phyloP scores from a whole-genome alignment of 768 basidiomycete genomes.

The Mycena pura region DNA sequence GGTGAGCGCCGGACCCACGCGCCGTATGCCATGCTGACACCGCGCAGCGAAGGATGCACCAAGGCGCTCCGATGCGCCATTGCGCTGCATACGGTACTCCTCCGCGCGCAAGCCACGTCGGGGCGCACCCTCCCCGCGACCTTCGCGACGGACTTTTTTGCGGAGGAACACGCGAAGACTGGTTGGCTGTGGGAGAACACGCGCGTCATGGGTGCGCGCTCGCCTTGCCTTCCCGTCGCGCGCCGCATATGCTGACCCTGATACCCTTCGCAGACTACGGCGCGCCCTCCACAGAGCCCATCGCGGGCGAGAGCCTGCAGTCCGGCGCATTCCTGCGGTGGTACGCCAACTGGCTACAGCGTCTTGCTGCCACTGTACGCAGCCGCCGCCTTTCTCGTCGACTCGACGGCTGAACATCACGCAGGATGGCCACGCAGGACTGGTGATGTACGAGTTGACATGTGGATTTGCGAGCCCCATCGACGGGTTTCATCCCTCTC shows the following conservation, averaged over 20 bases:
- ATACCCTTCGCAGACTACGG: slow-evolving; percentile 20
- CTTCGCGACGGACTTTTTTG: too few species aligned
- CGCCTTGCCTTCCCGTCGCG: too few species aligned
- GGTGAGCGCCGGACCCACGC: background rate
- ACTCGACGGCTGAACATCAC: background rate
- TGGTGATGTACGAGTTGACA: slow-evolving; percentile 14
- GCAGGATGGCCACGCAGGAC: slow-evolving; percentile 21
- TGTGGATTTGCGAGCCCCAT: slow-evolving; percentile 17
- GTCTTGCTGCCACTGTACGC: slow-evolving; percentile 7
- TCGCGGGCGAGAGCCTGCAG: slow-evolving; percentile 8
- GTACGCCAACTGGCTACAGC: slow-evolving; percentile 4
- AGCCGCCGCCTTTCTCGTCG: background rate
- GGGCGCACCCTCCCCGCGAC: too few species aligned
- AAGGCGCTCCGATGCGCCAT: slow-evolving; percentile 4
- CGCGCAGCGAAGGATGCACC: slow-evolving; percentile 6
- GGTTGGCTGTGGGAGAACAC: too few species aligned
- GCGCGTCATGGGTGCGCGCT: too few species aligned
- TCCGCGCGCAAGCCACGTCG: too few species aligned
- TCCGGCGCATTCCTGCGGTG: background rate
- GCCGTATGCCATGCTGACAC: background rate
- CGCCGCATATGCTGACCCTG: too few species aligned
- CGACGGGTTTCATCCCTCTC: slow-evolving; percentile 20
- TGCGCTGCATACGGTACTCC: too few species aligned
- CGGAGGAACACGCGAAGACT: too few species aligned
- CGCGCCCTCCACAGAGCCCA: slow-evolving; percentile 11